Evolutionary conservation across 2,329 filamentous ascomycete genomes (phyloP), one percentile per base, ranked within the genome.

Genomic region (Diaporthe helianthi): DNA sequence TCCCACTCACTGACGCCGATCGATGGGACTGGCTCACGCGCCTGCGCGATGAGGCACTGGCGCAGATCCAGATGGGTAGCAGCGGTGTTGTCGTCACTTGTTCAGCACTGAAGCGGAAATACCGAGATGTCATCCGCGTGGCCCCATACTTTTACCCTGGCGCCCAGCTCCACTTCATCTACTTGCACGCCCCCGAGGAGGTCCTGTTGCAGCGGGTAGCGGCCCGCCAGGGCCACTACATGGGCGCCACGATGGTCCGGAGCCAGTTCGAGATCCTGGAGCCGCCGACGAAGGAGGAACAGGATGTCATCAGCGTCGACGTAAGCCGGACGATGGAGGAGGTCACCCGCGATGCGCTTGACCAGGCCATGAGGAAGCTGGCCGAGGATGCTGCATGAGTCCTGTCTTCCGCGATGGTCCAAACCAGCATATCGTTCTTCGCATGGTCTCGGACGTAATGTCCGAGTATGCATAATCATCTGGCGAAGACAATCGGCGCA

Each of bases 11-110:
- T 68, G 96, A 99, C 78, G 91, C 90, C 70, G 96, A 99, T 81
- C 92, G 96, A 73, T 98, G 96, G 96, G 95, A 98, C 83, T 99
- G 96, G 96, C 89, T 99, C 72, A 93, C 91, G 55, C 85, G 85
- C 15, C 86, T 96, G 17, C 92, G 93, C 72, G 87, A 93, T 73
- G 90, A 90, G 76, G 88, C 89, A 8, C 83, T 90, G 67, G 80
- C 81, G 65, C 83, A 83, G 63, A 83, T 92, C 70, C 81, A 83
- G 67, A 80, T 79, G 60, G 89, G 89, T 46, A 85, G 87, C 22
- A 82, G 86, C 36, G 91, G 93, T 60, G 96, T 98, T n/a, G 93
- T 99, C 61, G 87, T 99, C 71, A 97, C 96, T 65, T 99, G 96
- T 86, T 97, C 93, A 15, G 96, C 95, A 1, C 87, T 99, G 66